phyloP scores from a whole-genome alignment of 495 filamentous ascomycete genomes.

The Chaetomidium leptoderma region DNA sequence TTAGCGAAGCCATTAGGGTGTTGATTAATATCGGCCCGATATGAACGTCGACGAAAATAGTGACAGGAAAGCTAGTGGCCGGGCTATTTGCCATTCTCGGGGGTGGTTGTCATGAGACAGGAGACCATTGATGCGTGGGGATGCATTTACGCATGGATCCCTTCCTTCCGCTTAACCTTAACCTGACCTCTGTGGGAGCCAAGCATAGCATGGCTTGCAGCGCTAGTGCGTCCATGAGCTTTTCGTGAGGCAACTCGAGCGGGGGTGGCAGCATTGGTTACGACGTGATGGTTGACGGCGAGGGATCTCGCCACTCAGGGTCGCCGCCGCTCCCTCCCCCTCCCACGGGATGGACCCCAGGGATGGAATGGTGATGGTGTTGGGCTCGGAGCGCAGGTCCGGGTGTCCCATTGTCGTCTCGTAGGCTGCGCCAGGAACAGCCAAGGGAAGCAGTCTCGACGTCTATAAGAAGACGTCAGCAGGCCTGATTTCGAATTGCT shows the following conservation, averaged over 20 bases:
- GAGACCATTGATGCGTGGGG: too few species aligned
- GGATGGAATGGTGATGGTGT: background rate
- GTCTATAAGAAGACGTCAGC: background rate
- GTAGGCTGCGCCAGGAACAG: background rate
- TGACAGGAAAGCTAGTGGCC: background rate
- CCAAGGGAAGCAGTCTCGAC: background rate
- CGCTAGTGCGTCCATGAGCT: too few species aligned
- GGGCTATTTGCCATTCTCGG: background rate
- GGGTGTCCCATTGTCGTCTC: background rate
- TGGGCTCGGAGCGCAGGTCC: background rate
- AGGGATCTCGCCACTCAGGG: background rate
- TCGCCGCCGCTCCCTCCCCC: background rate
- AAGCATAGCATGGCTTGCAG: background rate
- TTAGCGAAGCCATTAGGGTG: background rate
- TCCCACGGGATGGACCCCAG: background rate
- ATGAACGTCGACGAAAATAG: slow-evolving; percentile 9
- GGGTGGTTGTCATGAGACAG: background rate
- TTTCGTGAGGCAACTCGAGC: background rate
- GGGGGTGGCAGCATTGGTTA: slow-evolving; percentile 13
- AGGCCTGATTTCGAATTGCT: background rate
- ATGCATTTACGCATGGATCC: background rate
- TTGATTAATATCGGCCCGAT: slow-evolving; percentile 5
- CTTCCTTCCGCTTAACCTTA: slow-evolving; percentile 9
- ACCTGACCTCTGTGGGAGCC: background rate
- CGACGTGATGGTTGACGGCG: slow-evolving; percentile 7